Percentiles rank a stretch among this genome's conserved stretches.
Evolutionary conservation across 2,329 filamentous ascomycete genomes (phyloP).

Genomic region (Zymoseptoria pseudotritici): DNA sequence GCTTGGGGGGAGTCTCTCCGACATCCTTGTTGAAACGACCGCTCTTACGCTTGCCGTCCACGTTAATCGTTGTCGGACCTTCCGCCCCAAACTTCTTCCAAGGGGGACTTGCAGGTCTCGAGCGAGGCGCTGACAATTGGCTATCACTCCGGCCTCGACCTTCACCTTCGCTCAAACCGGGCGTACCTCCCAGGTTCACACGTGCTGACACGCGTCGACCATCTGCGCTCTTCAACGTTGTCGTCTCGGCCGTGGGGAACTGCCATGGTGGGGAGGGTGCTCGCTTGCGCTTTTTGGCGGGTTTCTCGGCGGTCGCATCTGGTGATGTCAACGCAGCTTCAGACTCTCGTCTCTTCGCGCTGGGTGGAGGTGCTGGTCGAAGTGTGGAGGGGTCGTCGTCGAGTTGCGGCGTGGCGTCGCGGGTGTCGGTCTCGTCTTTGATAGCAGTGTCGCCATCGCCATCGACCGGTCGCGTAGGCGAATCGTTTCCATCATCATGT

Average conservation of each 20-base stretch:
- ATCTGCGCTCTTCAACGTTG: slow-evolving; percentile 26
- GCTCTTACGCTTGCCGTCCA: slow-evolving; percentile 55
- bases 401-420: slow-evolving; percentile 2
- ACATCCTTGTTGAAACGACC: slow-evolving; percentile 45
- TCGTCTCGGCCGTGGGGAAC: slow-evolving; percentile 24
- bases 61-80: slow-evolving; percentile 76
- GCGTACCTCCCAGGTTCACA: slow-evolving; percentile 20
- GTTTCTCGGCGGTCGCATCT: slow-evolving; percentile 7
- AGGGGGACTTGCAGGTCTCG: slow-evolving; percentile 65
- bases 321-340: slow-evolving; percentile 16
- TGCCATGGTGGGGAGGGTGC: slow-evolving; percentile 27
- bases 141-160: slow-evolving; percentile 19
- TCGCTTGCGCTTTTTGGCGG: slow-evolving; percentile 56
- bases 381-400: slow-evolving; percentile 12
- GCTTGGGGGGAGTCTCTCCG: slow-evolving; percentile 18
- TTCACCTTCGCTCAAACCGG: slow-evolving; percentile 19
- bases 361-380: slow-evolving; percentile 22
- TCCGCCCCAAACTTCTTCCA: slow-evolving; percentile 85
- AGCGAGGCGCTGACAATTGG: slow-evolving; percentile 21
- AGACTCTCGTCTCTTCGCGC: slow-evolving; percentile 24
- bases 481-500: not conserved
- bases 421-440: slow-evolving; percentile 1
- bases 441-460: slow-evolving; percentile 6
- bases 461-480: slow-evolving; percentile 1
- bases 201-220: slow-evolving; percentile 28